Evolutionary conservation across 441 rosid species (phyloP).

Genomic region (Metrosideros polymorpha): DNA sequence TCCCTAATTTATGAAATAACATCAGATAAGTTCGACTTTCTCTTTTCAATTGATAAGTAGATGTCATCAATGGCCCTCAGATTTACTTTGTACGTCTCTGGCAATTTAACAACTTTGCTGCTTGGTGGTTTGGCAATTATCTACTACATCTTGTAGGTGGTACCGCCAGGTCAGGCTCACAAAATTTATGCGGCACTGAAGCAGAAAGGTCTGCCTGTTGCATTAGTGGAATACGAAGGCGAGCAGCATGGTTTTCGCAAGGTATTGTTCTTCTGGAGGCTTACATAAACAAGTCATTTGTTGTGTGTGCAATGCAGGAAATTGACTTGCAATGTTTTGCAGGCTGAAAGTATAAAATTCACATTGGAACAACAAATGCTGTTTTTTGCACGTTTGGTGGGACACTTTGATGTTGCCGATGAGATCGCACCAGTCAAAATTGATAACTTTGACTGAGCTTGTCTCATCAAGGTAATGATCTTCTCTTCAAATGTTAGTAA

Average conservation of each 20-base stretch:
- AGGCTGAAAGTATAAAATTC: not conserved
- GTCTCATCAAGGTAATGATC: not conserved
- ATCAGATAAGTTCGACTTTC: not conserved
- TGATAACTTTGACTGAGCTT: not conserved
- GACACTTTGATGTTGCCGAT: not conserved
- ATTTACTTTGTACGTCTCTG: not conserved
- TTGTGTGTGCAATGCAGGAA: not conserved
- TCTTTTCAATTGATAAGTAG: not conserved
- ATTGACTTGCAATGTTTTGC: not conserved
- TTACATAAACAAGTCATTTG: not conserved
- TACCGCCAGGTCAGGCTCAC: not conserved
- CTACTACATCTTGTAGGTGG: not conserved
- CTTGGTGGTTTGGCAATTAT: not conserved
- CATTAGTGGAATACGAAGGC: not conserved
- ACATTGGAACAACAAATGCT: not conserved
- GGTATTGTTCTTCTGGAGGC: not conserved
- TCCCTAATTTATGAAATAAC: not conserved
- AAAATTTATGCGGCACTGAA: not conserved
- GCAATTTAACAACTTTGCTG: not conserved
- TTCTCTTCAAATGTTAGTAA: not conserved
- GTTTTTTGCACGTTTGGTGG: not conserved
- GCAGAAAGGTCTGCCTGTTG: not conserved
- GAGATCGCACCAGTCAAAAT: not conserved
- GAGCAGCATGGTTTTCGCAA: slow-evolving; percentile 4
- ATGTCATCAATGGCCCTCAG: not conserved